Percentiles rank a stretch among this genome's conserved stretches.
phyloP scores from a whole-genome alignment of 2,329 filamentous ascomycete genomes.

The Magnaporthiopsis incrustans region DNA sequence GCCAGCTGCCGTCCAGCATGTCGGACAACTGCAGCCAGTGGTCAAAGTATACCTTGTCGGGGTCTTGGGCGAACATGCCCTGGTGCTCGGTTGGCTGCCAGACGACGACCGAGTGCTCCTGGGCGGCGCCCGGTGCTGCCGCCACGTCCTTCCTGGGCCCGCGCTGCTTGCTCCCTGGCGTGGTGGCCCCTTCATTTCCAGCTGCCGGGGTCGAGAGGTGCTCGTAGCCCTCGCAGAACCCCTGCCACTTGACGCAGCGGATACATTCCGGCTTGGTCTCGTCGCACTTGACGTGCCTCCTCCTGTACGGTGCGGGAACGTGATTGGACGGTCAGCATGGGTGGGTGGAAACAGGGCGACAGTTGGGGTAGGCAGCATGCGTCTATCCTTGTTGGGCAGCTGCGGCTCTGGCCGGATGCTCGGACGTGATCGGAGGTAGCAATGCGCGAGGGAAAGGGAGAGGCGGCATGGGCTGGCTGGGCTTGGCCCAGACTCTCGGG shows the following conservation, averaged over 20 bases:
- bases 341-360: too few relatives aligned
- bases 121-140: not conserved
- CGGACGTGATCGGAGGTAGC: not conserved
- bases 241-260: conserved; percentile 21
- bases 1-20: conserved; percentile 20
- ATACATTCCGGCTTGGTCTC: conserved; percentile 21
- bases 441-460: not conserved
- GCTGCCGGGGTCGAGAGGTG: not conserved
- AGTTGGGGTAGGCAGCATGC: not conserved
- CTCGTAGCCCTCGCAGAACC: conserved; percentile 23
- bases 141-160: not conserved
- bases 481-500: not conserved
- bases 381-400: too few relatives aligned
- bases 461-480: not conserved
- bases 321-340: not conserved
- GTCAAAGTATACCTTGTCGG: conserved; percentile 21
- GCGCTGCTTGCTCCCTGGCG: not conserved
- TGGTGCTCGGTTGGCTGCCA: conserved; percentile 2
- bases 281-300: conserved; percentile 19
- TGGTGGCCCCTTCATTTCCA: not conserved
- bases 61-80: conserved; percentile 12
- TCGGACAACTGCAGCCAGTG: conserved; percentile 17
- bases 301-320: conserved; percentile 11
- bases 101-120: not conserved
- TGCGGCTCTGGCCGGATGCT: not conserved